phyloP scores from a whole-genome alignment of 1,284 basidiomycete genomes.

The Trametes sp. region DNA sequence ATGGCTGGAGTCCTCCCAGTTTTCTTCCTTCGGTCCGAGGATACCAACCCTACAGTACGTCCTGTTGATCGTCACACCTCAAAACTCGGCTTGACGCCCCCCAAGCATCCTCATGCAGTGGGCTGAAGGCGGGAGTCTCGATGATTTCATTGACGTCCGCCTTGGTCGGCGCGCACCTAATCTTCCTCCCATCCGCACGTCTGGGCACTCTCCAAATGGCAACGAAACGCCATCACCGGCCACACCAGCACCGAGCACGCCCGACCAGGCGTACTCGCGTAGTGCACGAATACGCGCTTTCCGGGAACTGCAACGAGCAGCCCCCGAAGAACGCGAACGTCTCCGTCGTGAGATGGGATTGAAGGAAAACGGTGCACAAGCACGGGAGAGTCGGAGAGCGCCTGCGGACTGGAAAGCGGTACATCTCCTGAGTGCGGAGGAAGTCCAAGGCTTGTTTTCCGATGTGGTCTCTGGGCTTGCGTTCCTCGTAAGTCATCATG shows the following conservation, averaged over 20 bases:
- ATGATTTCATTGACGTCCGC: conserved; percentile 85
- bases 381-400: conserved; percentile 21
- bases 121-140: conserved; percentile 85
- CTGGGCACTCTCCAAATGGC: conserved; percentile 27
- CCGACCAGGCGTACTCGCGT: conserved; percentile 53
- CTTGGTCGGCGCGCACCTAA: conserved; percentile 51
- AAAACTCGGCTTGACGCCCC: neutral
- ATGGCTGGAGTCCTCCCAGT: conserved; percentile 88
- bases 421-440: conserved; percentile 82
- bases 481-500: conserved; percentile 70
- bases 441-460: conserved; percentile 77
- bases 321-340: conserved; percentile 69
- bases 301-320: conserved; percentile 68
- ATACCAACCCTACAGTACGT: conserved; percentile 82
- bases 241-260: conserved; percentile 33
- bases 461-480: conserved; percentile 83
- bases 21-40: conserved; percentile 85
- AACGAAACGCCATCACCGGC: conserved; percentile 21
- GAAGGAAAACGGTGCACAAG: conserved; percentile 29
- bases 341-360: conserved; percentile 58
- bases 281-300: conserved; percentile 80
- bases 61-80: too few species aligned
- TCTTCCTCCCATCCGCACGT: conserved; percentile 33
- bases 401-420: conserved; percentile 67
- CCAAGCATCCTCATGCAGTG: conserved; percentile 90